phyloP scores from a whole-genome alignment of 805 yeast genomes.

The Komagataella populi region DNA sequence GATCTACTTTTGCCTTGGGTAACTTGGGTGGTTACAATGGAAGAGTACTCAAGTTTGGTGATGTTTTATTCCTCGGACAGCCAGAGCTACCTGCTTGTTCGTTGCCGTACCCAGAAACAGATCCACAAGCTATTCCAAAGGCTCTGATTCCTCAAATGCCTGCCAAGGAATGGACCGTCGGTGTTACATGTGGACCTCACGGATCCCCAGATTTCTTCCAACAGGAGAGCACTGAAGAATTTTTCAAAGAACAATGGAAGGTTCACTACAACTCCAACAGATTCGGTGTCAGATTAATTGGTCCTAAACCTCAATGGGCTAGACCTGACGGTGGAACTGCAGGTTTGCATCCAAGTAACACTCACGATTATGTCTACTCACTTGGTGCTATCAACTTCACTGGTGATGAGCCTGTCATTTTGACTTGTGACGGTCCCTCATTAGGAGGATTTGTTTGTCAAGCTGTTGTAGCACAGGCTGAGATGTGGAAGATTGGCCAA shows the following conservation, averaged over 20 bases:
- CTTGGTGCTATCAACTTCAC: constrained; percentile 95
- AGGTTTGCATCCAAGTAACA: constrained; percentile 96
- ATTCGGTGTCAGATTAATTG: constrained; percentile 88
- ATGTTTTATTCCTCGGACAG: constrained; percentile 77
- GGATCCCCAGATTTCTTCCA: constrained; percentile 94
- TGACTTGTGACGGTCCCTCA: constrained; percentile 96
- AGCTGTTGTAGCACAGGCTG: constrained; percentile 91
- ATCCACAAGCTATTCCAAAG: constrained; percentile 45
- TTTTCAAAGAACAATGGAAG: constrained; percentile 76
- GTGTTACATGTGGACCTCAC: constrained; percentile 95
- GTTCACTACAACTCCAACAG: constrained; percentile 95
- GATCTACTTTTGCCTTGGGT: constrained; percentile 93
- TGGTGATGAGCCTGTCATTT: constrained; percentile 95
- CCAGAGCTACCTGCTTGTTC: constrained; percentile 55
- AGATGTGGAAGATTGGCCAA: constrained; percentile 98
- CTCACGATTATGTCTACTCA: constrained; percentile 94
- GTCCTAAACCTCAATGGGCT: constrained; percentile 97
- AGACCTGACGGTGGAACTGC: constrained; percentile 95
- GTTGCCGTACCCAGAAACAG: constrained; percentile 58
- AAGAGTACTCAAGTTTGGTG: constrained; percentile 82
- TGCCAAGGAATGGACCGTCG: constrained; percentile 62
- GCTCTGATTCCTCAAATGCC: constrained; percentile 41
- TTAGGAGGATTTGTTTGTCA: constrained; percentile 96
- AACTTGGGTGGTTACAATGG: constrained; percentile 92
- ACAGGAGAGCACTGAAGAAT: constrained; percentile 57